Evolutionary conservation across 148 eudicot species (phyloP).

Genomic region (Nepenthes mirabilis): DNA sequence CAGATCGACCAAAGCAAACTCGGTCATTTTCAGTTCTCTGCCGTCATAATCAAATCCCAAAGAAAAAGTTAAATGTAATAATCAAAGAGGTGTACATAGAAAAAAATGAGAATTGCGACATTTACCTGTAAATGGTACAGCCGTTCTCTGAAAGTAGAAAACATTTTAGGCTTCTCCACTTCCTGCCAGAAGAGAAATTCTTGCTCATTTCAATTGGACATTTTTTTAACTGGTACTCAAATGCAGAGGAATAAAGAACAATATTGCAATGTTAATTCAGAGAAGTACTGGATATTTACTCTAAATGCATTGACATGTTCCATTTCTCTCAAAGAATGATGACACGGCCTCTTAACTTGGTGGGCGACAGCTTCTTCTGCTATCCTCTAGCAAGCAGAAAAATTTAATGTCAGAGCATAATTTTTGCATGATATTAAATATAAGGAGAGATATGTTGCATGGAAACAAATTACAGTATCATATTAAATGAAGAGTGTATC

Average conservation of each 20-base stretch:
- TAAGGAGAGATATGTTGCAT: no score
- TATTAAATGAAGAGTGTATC: no score
- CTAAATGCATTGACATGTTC: constrained; percentile 45
- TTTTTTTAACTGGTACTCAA: constrained; percentile 1
- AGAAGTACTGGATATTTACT: constrained; percentile 24
- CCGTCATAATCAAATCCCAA: constrained; percentile 9
- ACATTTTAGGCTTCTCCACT: constrained; percentile 49
- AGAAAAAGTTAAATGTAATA: neutral
- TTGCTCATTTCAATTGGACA: constrained; percentile 3
- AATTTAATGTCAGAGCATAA: neutral
- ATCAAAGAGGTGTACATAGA: neutral
- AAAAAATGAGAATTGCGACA: constrained; percentile 1
- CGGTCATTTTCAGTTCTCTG: constrained; percentile 90
- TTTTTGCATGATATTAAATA: no score
- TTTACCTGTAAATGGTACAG: constrained; percentile 65
- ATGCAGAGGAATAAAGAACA: constrained; percentile 1
- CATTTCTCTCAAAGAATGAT: constrained; percentile 56
- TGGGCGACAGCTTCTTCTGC: constrained; percentile 62
- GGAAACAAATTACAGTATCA: no score
- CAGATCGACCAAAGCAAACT: constrained; percentile 97
- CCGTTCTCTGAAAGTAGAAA: constrained; percentile 81
- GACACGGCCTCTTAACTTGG: constrained; percentile 50
- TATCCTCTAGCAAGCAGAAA: constrained; percentile 32
- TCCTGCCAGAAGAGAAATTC: constrained; percentile 32
- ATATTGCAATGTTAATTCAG: neutral